These are phyloP conservation scores for Wickerhamomyces sydowiorum DNA, from an alignment of 805 yeast species.

Conservation along the genomic window DNA sequence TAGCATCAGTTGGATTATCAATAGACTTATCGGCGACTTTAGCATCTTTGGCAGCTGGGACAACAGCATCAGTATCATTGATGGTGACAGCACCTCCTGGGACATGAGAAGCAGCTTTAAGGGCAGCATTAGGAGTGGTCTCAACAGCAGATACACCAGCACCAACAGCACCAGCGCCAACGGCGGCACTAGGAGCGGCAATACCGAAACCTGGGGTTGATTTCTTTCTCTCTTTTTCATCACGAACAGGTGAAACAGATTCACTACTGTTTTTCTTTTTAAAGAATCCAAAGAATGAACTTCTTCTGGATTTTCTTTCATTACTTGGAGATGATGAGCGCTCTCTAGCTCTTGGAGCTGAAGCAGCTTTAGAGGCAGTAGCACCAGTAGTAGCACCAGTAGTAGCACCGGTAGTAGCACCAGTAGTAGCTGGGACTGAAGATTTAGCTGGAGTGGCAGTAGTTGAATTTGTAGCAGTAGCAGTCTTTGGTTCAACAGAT, in stretches of 20 bases:
- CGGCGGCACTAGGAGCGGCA: constrained; percentile 2
- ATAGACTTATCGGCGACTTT: background rate
- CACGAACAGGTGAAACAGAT: background rate
- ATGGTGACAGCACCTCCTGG: background rate
- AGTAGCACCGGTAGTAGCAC: background rate
- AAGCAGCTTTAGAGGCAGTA: constrained; percentile 7
- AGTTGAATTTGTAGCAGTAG: constrained; percentile 9
- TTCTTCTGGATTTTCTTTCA: background rate
- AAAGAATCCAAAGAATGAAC: background rate
- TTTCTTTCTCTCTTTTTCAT: background rate
- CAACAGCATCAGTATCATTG: too few species aligned
- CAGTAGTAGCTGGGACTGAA: constrained; percentile 1
- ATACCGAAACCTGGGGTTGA: background rate
- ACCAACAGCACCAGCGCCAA: constrained; percentile 3
- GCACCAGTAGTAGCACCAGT: constrained; percentile 3
- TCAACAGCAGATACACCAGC: background rate
- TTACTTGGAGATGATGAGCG: background rate
- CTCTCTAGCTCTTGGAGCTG: constrained; percentile 8
- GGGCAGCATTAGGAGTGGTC: background rate
- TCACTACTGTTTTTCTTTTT: background rate
- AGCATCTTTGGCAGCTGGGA: background rate
- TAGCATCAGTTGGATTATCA: background rate
- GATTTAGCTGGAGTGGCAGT: constrained; percentile 8
- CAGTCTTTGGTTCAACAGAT: too few species aligned
- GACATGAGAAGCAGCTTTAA: background rate